These are phyloP conservation scores for Capsella rubella DNA, from an alignment of 441 rosid genomes.

Conservation along the genomic window DNA sequence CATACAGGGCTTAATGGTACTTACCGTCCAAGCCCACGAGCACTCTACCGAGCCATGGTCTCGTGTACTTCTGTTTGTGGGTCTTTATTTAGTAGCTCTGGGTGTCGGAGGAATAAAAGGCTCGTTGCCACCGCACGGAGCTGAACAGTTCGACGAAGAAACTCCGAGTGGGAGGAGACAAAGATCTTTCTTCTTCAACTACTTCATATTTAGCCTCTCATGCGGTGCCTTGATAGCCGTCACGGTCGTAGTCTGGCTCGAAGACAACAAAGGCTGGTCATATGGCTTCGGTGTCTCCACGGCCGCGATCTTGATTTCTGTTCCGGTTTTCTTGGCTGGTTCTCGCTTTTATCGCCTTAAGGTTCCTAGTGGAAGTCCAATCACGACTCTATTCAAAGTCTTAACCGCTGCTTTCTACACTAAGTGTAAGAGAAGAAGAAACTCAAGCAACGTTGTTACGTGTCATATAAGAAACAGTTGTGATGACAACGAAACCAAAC, in stretches of 20 bases:
- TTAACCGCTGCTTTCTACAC: conserved; percentile 57
- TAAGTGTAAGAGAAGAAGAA: conserved; percentile 41
- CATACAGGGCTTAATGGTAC: conserved; percentile 71
- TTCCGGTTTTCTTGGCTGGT: conserved; percentile 74
- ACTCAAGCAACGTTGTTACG: conserved; percentile 49
- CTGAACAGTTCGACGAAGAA: conserved; percentile 87
- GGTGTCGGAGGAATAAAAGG: conserved; percentile 97
- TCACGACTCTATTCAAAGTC: conserved; percentile 78
- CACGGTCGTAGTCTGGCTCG: conserved; percentile 88
- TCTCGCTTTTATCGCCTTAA: conserved; percentile 72
- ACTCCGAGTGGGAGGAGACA: conserved; percentile 74
- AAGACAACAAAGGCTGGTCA: conserved; percentile 93
- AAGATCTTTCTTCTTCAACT: conserved; percentile 84
- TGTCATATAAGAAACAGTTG: conserved; percentile 46
- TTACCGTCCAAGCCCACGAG: conserved; percentile 66
- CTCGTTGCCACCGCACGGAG: conserved; percentile 86
- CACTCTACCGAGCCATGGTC: conserved; percentile 58
- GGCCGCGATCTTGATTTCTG: conserved; percentile 68
- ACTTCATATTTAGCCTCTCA: conserved; percentile 80
- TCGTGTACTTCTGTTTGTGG: conserved; percentile 65
- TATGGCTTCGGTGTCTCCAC: conserved; percentile 88
- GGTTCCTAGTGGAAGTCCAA: conserved; percentile 76
- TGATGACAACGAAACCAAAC: conserved; percentile 12
- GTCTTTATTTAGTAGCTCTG: conserved; percentile 83
- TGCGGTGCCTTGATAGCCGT: conserved; percentile 89